These are phyloP conservation scores for Huiozyma sinensis DNA, from an alignment of 805 yeast genomes.

Conservation along the genomic window DNA sequence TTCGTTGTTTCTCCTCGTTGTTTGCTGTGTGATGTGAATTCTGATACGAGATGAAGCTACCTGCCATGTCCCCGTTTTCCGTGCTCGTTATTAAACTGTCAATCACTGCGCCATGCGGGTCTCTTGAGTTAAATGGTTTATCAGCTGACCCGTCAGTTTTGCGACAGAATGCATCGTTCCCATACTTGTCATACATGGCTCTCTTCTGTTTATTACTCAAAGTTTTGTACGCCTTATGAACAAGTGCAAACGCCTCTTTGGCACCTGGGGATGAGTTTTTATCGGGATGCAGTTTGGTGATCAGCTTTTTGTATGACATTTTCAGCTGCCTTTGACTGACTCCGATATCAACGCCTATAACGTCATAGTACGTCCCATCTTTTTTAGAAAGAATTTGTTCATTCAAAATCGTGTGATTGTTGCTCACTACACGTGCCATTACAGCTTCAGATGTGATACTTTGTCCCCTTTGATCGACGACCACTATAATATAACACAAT, in stretches of 20 bases:
- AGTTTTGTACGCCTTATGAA: conserved; percentile 88
- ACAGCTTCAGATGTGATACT: background rate
- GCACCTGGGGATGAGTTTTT: background rate
- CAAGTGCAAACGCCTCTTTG: conserved; percentile 28
- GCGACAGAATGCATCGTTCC: background rate
- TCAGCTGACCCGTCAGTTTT: background rate
- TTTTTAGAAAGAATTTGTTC: conserved; percentile 47
- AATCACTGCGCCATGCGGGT: conserved; percentile 15
- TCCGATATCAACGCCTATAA: conserved; percentile 32
- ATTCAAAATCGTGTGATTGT: conserved; percentile 21
- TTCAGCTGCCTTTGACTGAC: background rate
- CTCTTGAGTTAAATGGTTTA: conserved; percentile 10
- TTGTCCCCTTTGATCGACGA: no score
- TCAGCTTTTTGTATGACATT: background rate
- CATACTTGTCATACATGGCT: conserved; percentile 49
- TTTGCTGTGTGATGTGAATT: background rate
- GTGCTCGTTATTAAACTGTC: background rate
- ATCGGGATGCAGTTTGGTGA: conserved; percentile 2
- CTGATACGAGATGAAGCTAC: conserved; percentile 1
- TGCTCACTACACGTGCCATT: background rate
- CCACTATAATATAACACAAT: no score
- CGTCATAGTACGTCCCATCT: conserved; percentile 65
- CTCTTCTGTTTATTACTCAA: conserved; percentile 55
- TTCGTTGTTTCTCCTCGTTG: background rate
- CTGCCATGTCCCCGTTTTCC: background rate